Conservation (phyloP, 768 basidiomycete species). For the Lentinula detonsa region DNA sequence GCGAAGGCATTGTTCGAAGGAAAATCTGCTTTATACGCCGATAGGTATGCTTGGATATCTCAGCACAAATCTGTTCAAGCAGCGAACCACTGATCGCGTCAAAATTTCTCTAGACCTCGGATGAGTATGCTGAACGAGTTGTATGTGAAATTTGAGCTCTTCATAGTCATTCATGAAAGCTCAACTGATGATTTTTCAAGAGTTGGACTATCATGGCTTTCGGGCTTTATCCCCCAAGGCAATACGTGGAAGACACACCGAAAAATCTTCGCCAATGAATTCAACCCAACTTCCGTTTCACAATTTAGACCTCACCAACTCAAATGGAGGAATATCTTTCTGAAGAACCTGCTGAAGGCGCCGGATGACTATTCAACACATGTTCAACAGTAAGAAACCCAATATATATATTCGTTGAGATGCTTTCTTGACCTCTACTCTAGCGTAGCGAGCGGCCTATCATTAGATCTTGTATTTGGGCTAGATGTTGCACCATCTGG, state of each 20-base stretch:
- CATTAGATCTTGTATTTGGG: slow-evolving; percentile 14
- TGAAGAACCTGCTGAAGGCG: slow-evolving; percentile 9
- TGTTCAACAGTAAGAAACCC: slow-evolving; percentile 11
- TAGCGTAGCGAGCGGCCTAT: slow-evolving; percentile 13
- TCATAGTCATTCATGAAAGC: background rate
- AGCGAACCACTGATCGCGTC: background rate
- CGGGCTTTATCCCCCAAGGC: slow-evolving; percentile 15
- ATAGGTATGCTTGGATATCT: slow-evolving; percentile 13
- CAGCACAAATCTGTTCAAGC: background rate
- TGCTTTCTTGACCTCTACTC: background rate
- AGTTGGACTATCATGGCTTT: slow-evolving; percentile 16
- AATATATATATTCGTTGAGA: background rate
- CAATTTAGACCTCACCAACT: slow-evolving; percentile 5
- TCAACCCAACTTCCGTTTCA: slow-evolving; percentile 6
- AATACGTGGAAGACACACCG: slow-evolving; percentile 13
- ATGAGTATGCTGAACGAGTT: slow-evolving; percentile 16
- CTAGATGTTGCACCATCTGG: slow-evolving; percentile 15
- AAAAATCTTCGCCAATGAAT: slow-evolving; percentile 12
- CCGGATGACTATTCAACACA: slow-evolving; percentile 13
- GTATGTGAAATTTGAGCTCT: slow-evolving; percentile 2
- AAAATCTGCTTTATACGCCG: slow-evolving; percentile 14
- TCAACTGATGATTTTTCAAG: background rate
- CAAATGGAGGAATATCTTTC: slow-evolving; percentile 13
- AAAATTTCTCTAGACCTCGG: slow-evolving; percentile 7
- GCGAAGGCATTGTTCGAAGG: slow-evolving; percentile 11